Conservation (phyloP, 805 yeast species). For the Wickerhamiella azymoides region DNA sequence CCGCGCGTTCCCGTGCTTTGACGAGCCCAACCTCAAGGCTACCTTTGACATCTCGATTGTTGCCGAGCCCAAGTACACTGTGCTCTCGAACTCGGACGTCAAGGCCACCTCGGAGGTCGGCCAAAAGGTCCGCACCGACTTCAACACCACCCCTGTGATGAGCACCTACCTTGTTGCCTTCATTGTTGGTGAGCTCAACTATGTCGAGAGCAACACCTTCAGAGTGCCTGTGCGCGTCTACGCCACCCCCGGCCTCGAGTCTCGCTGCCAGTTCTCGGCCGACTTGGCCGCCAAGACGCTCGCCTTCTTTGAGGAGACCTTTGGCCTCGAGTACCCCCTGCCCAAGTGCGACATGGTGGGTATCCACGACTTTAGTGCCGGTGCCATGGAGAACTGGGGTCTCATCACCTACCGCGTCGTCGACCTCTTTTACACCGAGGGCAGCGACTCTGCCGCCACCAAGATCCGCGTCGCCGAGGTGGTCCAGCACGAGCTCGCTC, state of each 20-base stretch:
- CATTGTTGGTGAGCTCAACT: slow-evolving; percentile 52
- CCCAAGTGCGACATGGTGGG: slow-evolving; percentile 73
- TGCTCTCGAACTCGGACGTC: slow-evolving; percentile 56
- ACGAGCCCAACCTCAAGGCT: slow-evolving; percentile 60
- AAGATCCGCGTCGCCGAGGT: slow-evolving; percentile 69
- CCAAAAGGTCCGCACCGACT: slow-evolving; percentile 33
- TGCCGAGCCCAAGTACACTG: slow-evolving; percentile 39
- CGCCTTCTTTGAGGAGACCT: slow-evolving; percentile 49
- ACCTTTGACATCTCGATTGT: slow-evolving; percentile 44
- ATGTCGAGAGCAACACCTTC: slow-evolving; percentile 42
- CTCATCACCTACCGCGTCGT: slow-evolving; percentile 54
- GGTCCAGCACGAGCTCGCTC: slow-evolving; percentile 76
- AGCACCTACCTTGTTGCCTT: slow-evolving; percentile 63
- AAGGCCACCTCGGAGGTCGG: slow-evolving; percentile 28
- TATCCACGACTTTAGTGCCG: slow-evolving; percentile 65
- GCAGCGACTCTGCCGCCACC: slow-evolving; percentile 42
- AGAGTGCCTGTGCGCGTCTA: slow-evolving; percentile 55
- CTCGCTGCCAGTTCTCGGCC: slow-evolving; percentile 48
- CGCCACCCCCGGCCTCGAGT: slow-evolving; percentile 53
- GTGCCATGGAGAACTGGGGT: slow-evolving; percentile 92
- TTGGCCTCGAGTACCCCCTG: slow-evolving; percentile 61
- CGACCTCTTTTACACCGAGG: slow-evolving; percentile 53
- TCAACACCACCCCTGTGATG: slow-evolving; percentile 59
- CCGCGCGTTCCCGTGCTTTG: slow-evolving; percentile 64
- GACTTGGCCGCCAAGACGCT: slow-evolving; percentile 52